Evolutionary conservation across 139 green algal species (phyloP).

Genomic region (Desmodesmus armatus): DNA sequence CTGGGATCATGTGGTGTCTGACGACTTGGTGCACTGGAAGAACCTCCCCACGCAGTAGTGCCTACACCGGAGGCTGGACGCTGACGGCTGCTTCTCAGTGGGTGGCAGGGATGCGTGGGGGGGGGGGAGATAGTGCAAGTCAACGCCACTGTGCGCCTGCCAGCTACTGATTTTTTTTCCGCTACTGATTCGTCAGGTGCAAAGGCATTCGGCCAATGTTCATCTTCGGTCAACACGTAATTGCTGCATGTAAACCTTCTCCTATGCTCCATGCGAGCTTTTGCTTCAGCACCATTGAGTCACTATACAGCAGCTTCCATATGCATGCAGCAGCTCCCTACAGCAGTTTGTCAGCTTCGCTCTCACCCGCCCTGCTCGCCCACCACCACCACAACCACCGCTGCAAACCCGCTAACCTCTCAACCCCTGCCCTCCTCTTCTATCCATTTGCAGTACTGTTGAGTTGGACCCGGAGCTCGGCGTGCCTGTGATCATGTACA

Average conservation of each 20-base stretch:
- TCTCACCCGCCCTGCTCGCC: neutral
- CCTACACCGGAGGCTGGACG: constrained; percentile 78
- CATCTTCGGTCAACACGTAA: neutral
- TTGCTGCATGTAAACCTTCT: neutral
- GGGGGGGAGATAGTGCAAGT: neutral
- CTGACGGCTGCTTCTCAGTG: constrained; percentile 89
- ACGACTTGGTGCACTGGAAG: constrained; percentile 81
- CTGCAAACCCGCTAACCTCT: neutral
- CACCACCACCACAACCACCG: neutral
- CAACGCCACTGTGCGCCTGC: neutral
- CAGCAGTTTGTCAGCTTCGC: neutral
- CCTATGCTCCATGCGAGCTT: neutral
- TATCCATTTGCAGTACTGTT: constrained; percentile 12
- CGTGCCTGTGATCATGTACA: constrained; percentile 79
- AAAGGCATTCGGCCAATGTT: neutral
- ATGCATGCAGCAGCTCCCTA: neutral
- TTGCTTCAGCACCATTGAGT: neutral
- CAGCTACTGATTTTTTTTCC: neutral
- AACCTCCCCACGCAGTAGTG: constrained; percentile 79
- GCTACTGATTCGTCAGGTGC: neutral
- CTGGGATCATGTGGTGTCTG: constrained; percentile 84
- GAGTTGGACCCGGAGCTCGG: constrained; percentile 65
- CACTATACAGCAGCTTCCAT: neutral
- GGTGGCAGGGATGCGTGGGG: neutral
- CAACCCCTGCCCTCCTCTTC: too few species aligned